Evolutionary conservation across 2,329 filamentous ascomycete genomes (phyloP), one percentile per base, ranked within the genome.

Genomic region (Keithomyces neogunnii): DNA sequence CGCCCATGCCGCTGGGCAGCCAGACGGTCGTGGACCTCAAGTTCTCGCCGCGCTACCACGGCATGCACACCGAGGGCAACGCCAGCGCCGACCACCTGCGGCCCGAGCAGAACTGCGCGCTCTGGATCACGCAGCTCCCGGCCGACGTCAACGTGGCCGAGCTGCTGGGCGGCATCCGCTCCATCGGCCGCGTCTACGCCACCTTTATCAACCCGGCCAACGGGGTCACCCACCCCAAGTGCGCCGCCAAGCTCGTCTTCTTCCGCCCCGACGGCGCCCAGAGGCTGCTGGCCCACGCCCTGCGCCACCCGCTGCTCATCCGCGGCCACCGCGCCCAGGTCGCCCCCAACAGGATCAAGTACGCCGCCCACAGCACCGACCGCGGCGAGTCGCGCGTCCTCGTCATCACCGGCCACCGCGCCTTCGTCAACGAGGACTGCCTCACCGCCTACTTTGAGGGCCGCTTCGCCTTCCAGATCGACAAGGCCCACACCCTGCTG

Each of bases 101-200:
- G 0, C 50, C 61, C 1, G 62, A 65, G 9, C 49, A 69, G 33
- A 81, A 78, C 60, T 78, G 76, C 33, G 69, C 75, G 0, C 63
- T 81, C 1, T 81, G 76, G 72, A 56, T 82, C 30, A 76, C 72
- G 2, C 74, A 76, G 47, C 68, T 82, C 0, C 74, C 77, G 0
- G 65, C 72, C 0, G 55, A 67, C 49, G 61, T 75, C 42, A 70
- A 65, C 2, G 67, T 72, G 40, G 56, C 61, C 30, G 66, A 73
- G 56, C 73, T 81, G 1, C 70, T 81, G 1, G 52, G 57, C 1
- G 55, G 65, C 3, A 70, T 81, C 43, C 67, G 69, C 9, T 58
- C 66, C 53, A 64, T 73, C 32, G 78, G 78, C 2, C 76, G 78
- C 51, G 63, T 81, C 9, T 80, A 68, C 58, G 74, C 75, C 45